Base-by-base conservation (phyloP, 1,139 yeast species). In the Spencermartinsiella ligniputridi region DNA sequence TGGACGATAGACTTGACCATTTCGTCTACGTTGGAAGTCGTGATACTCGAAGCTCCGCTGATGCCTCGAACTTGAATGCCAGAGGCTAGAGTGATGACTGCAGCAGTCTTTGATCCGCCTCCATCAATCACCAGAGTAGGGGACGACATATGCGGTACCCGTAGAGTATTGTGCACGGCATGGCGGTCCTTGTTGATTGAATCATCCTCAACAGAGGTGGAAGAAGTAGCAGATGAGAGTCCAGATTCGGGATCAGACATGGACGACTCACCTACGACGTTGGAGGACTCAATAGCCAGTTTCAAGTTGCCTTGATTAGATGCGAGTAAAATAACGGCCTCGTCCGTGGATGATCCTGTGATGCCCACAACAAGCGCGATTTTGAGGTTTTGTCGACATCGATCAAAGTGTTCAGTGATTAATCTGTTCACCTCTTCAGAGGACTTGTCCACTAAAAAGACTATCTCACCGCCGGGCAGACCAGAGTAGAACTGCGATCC, bases 321-420 rank as follows among this genome's bases (percentile, higher is more conserved):
- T 8, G 46, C 43, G 17, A 56, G 44, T 29, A 52, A 43, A 8
- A 42, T 30, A 19, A 35, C 32, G 11, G 59, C 53, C 8, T 44
- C 52, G n/a, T 39, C 44, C 3, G 52, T 45, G 8, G 49, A 25
- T 12, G 53, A 38, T 9, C 61, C 60, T 12, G 58, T 52, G 40
- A 50, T 55, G 8, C 53, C 60, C 12, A 56, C 58, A 19, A 57
- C 49, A 13, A 55, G 47, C 12, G 62, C 59, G 15, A 54, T 46
- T 39, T 57, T 57, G 27, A 57, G 48, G 30, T 49, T 50, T 13
- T 49, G 43, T 13, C 47, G 51, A 37, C 56, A 53, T 11, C 22
- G 27, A 9, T 13, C 32, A 21, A 54, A 42, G 39, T 50, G 57
- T n/a, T 40, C 37, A 18, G 43, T 27, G 17, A 35, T 34, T 17